Conservation (phyloP, 2,329 filamentous ascomycete genomes). For the Fusarium nodosum region DNA sequence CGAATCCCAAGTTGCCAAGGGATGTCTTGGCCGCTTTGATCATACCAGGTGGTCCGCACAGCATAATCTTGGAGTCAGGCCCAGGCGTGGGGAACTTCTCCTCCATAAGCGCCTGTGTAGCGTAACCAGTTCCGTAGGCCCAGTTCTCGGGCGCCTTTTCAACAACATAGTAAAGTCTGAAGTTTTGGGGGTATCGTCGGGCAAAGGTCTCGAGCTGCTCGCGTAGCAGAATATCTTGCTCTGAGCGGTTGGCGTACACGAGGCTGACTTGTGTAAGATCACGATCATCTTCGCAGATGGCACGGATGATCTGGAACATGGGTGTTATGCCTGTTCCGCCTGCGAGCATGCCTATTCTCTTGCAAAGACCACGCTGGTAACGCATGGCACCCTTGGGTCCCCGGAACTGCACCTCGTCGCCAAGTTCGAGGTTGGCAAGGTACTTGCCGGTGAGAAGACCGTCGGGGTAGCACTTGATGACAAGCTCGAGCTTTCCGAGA, state of each 20-base stretch:
- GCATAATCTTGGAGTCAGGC: conserved; percentile 64
- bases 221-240: conserved; percentile 71
- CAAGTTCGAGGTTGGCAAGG: conserved; percentile 61
- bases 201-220: conserved; percentile 68
- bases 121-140: conserved; percentile 63
- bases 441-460: conserved; percentile 65
- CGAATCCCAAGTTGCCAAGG: conserved; percentile 64
- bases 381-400: conserved; percentile 70
- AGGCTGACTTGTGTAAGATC: conserved; percentile 70
- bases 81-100: conserved; percentile 63
- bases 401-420: conserved; percentile 65
- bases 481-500: conserved; percentile 63
- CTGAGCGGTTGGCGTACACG: conserved; percentile 70
- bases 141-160: conserved; percentile 62
- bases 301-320: conserved; percentile 69
- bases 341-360: conserved; percentile 67
- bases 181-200: conserved; percentile 63
- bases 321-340: conserved; percentile 58
- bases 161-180: conserved; percentile 69
- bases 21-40: conserved; percentile 68
- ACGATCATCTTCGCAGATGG: conserved; percentile 71
- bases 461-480: conserved; percentile 66
- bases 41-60: conserved; percentile 74
- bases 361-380: conserved; percentile 60
- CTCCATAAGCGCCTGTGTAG: conserved; percentile 64